Conservation (phyloP, 2,329 filamentous ascomycete species). For the Fusarium sp. region DNA sequence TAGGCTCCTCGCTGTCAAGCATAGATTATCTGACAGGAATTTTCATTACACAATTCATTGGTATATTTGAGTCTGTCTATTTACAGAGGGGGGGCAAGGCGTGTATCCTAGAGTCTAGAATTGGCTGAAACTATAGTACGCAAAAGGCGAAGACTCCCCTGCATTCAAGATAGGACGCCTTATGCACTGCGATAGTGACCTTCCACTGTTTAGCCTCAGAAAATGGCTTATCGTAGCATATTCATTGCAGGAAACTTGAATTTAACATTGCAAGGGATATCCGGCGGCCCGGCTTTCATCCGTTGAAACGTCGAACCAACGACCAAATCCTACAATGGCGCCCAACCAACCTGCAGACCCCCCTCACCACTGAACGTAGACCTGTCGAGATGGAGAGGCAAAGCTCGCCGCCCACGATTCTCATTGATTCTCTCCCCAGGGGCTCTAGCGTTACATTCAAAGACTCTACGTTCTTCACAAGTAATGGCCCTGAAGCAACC, state of each 20-base stretch:
- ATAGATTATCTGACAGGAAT: accelerated
- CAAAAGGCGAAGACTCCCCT: background rate
- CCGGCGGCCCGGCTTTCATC: background rate
- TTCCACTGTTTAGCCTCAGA: background rate
- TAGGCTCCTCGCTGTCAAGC: background rate
- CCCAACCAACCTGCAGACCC: background rate
- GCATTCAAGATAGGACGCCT: background rate
- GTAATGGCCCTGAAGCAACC: accelerated
- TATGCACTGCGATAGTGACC: background rate
- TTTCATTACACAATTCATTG: background rate
- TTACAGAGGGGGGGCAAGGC: too few relatives aligned
- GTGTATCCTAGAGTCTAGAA: too few relatives aligned
- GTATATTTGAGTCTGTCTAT: background rate
- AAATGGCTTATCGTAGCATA: accelerated
- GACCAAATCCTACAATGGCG: background rate
- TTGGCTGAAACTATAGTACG: background rate
- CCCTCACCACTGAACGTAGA: background rate
- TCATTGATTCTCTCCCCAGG: background rate
- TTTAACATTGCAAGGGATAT: background rate
- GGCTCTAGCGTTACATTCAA: background rate
- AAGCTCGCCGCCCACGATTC: background rate
- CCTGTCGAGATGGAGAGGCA: background rate
- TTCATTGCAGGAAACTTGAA: accelerated
- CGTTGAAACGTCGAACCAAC: too few relatives aligned
- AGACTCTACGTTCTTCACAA: background rate